Evolutionary conservation across 768 basidiomycete species (phyloP), one percentile per base, ranked within the genome.

Genomic region (Holtermannia corniformis): DNA sequence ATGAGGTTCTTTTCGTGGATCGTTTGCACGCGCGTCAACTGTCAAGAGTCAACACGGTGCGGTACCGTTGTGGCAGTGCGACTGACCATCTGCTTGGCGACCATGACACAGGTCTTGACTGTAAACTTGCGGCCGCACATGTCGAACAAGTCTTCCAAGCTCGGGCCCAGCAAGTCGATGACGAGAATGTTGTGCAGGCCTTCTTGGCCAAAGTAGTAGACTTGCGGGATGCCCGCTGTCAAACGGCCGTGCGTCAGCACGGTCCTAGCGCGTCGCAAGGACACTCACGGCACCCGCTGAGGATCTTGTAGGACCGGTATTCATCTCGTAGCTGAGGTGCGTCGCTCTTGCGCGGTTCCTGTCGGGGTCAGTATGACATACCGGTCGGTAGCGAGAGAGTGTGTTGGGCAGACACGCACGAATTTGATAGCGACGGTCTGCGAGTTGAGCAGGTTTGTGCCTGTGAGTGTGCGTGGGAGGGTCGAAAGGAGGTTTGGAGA

Each of bases 351-450:
- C 93, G 82, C 47, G 76, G 76, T 72, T 76, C 76, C 75, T 75
- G 58, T 24, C 42, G n/a, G n/a, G n/a, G 23, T 4, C 21, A 23
- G 12, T 10, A 40, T 28, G 44, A 51, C 19, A 44, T 21, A 24
- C 23, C n/a, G 48, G 45, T 37, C 21, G 19, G 37, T 45, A 25
- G 41, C 1, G 49, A 42, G 43, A 51, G 61, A 41, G 57, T 28
- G 51, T 51, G 52, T 55, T 43, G 23, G 41, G 48, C 14, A 44
- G 44, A 44, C 37, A 82, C 92, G 75, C 68, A 97, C 95, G 81
- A 99, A 99, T 79, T 99, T 99, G 83, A 99, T 97, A 59, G 95
- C 95, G 56, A 97, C 93, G 10, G 91, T 92, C 76, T 93, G 91
- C 3, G 87, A 90, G 78, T 99, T 99, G 76, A 97, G 82, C 26